These are phyloP conservation scores for Coemansia sp. DNA, from an alignment of 192 early-diverging fungal species.

Conservation along the genomic window DNA sequence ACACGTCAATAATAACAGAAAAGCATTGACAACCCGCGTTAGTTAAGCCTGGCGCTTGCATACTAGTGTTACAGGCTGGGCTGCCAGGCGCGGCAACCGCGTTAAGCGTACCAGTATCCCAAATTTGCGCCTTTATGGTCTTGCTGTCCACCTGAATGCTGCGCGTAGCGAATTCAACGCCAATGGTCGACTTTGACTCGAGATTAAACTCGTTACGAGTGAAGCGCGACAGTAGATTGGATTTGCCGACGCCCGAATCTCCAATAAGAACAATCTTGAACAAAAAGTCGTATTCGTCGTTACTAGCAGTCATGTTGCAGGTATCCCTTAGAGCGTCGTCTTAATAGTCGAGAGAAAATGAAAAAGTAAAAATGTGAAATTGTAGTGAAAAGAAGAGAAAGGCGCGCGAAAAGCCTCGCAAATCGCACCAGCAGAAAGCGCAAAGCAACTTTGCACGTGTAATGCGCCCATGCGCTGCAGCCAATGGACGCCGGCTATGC, in stretches of 20 bases:
- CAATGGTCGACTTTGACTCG: slow-evolving; percentile 98
- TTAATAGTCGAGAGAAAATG: slow-evolving; percentile 10
- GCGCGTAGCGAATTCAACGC: slow-evolving; percentile 96
- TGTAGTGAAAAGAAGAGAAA: background rate
- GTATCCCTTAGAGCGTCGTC: background rate
- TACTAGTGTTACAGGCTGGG: background rate
- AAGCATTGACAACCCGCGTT: slow-evolving; percentile 1
- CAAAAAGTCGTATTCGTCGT: slow-evolving; percentile 83
- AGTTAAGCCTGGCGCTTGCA: background rate
- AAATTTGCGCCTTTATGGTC: slow-evolving; percentile 99
- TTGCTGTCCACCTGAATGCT: slow-evolving; percentile 96
- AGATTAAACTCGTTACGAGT: slow-evolving; percentile 98
- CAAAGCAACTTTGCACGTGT: background rate
- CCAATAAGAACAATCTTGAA: slow-evolving; percentile 93
- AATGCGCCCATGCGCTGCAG: background rate
- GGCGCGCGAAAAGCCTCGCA: background rate
- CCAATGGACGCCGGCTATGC: background rate
- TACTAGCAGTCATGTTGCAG: slow-evolving; percentile 18
- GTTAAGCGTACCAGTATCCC: slow-evolving; percentile 87
- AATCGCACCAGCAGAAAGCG: background rate
- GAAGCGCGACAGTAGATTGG: slow-evolving; percentile 95
- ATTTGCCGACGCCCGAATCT: slow-evolving; percentile 97
- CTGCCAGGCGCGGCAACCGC: background rate
- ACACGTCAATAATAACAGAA: slow-evolving; percentile 7
- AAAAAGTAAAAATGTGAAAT: slow-evolving; percentile 1